phyloP scores from a whole-genome alignment of 2,329 filamentous ascomycete species.

The Alternaria brassicicola region DNA sequence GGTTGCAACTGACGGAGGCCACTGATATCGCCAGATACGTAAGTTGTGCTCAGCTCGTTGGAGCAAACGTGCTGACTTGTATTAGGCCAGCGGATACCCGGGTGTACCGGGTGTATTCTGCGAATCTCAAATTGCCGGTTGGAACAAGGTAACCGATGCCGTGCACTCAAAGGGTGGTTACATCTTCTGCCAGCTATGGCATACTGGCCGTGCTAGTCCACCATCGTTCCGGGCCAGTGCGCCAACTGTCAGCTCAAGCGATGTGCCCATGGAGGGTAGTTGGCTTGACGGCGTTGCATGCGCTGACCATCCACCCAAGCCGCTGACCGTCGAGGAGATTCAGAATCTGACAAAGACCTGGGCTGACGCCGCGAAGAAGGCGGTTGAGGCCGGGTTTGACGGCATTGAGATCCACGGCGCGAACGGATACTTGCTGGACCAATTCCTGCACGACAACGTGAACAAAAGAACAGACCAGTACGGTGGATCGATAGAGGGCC shows the following conservation, averaged over 20 bases:
- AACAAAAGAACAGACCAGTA: slow-evolving; percentile 60
- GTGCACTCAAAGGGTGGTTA: slow-evolving; percentile 59
- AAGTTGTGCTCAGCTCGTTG: not conserved
- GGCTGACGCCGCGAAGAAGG: slow-evolving; percentile 48
- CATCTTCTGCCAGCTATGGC: slow-evolving; percentile 56
- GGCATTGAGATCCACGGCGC: slow-evolving; percentile 51
- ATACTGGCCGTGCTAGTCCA: slow-evolving; percentile 55
- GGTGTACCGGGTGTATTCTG: slow-evolving; percentile 42
- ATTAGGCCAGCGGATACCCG: slow-evolving; percentile 49
- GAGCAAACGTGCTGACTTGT: slow-evolving; percentile 23
- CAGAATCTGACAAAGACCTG: slow-evolving; percentile 48
- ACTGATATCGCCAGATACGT: slow-evolving; percentile 51
- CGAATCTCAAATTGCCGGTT: slow-evolving; percentile 54
- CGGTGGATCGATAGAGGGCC: slow-evolving; percentile 58
- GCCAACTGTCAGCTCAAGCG: slow-evolving; percentile 48
- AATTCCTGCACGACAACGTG: slow-evolving; percentile 58
- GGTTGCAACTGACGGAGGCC: slow-evolving; percentile 65
- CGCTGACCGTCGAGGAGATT: slow-evolving; percentile 50
- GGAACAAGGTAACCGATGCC: slow-evolving; percentile 59
- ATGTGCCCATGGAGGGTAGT: slow-evolving; percentile 50
- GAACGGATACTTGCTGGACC: slow-evolving; percentile 58
- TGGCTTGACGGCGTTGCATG: slow-evolving; percentile 49
- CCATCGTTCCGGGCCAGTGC: slow-evolving; percentile 49
- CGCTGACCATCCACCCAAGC: slow-evolving; percentile 44
- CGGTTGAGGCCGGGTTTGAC: slow-evolving; percentile 45